Evolutionary conservation across 352 stramenopile genomes (phyloP), one percentile per base, ranked within the genome.

Genomic region (Globisporangium paddicum): DNA sequence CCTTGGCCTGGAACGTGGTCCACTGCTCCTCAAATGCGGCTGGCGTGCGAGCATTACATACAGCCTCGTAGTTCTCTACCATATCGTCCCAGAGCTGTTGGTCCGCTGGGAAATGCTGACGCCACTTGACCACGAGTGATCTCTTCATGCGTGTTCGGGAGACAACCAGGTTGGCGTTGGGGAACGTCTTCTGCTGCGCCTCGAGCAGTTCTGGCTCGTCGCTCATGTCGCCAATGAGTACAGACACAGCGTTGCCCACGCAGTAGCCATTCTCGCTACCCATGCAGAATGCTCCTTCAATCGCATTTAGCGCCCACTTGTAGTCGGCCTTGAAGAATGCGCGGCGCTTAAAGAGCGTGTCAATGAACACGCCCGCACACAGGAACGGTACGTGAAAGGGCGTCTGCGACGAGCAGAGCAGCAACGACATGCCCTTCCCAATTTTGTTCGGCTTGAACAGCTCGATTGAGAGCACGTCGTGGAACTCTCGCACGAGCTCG

Each of bases 111-210:
- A 38, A 54, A 28, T 40, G 34, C 46, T 54, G 47, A 4, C 47
- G 47, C 47, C 47, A 54, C n/a, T 18, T 18, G 18, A 40, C 14
- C n/a, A 23, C 32, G n/a, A 54, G 34, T 11, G 47, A 16, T 2
- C 41, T 54, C n/a, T 35, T 35, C 28, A 23, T 54, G 7, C 47
- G 28, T n/a, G n/a, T 19, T 26, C 26, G 28, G 1, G 47, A 54
- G 10, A 54, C 47, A n/a, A 54, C 21, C 18, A 41, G 3, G n/a
- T 23, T 54, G 7, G 28, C 47, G 28, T 41, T 54, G 10, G 47
- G 47, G 47, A 54, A 54, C 13, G 47, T 54, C 28, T 41, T 41
- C 28, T 54, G 21, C 28, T 54, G 47, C 47, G 28, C 47, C n/a
- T 54, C 47, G 28, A 54, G 28, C 30, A 54, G 2, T 9, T 40